Base-by-base conservation (phyloP, 2,329 filamentous ascomycete species). In the Fusarium oxysporum region DNA sequence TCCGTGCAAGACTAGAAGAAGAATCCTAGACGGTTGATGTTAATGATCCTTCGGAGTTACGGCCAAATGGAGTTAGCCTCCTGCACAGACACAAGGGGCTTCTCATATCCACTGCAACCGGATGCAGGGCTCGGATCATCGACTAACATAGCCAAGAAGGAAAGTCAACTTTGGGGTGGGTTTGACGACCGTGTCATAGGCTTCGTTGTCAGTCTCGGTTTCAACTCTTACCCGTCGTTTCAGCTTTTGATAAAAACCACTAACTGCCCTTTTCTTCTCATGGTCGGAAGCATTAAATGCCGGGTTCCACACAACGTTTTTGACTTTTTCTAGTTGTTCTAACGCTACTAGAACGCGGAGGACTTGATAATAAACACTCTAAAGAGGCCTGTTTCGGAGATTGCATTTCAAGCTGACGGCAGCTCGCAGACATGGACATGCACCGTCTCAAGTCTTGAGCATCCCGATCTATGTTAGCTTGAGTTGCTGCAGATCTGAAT, bases 21-120 rank as follows among this genome's bases (percentile, higher is more conserved):
- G 37, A 40, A 61, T 19, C 59, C 45, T 44, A 28, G 47, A 53
- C 33, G 59, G 61, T 71, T 58, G 54, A 64, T 54, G 58, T 65
- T 53, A 60, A 72, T 69, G 64, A 50, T 66, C 38, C 64, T 73
- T 73, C 75, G 75, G 75, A 50, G 59, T 65, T 72, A 54, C 32
- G 40, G 40, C 71, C 65, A 56, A 37, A 77, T 70, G 14, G 19
- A 77, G 75, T 53, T 77, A 77, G 75, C 41, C 60, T 55, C 59
- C 43, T 37, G 47, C 23, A 41, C 32, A 30, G 30, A 56, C 40
- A 53, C 47, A 55, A 47, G 73, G 50, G 64, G 56, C 17, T 56
- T 56, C 59, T 58, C 59, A 69, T 58, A 58, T 60, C 64, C 62
- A 66, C 65, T 70, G 23, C 30, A 47, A 41, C 56, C 48, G 43